phyloP scores from a whole-genome alignment of 805 yeast species.

The Hanseniaspora singularis region DNA sequence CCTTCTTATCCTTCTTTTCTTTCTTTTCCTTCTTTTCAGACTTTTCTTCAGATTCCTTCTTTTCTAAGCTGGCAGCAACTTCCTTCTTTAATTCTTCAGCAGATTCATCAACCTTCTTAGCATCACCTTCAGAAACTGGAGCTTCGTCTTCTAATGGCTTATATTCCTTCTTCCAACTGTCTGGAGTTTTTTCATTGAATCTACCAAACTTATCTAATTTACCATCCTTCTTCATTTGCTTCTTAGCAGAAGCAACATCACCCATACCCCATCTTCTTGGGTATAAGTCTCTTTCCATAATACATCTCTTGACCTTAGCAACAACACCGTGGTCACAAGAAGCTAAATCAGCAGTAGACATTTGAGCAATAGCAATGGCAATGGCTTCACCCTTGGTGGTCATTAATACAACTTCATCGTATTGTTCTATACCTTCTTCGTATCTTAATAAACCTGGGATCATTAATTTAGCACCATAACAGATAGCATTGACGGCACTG shows the following conservation, averaged over 20 bases:
- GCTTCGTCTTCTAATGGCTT: slow-evolving; percentile 51
- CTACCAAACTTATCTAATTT: slow-evolving; percentile 94
- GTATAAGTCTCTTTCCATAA: slow-evolving; percentile 97
- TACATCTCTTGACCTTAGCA: slow-evolving; percentile 97
- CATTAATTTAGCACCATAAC: slow-evolving; percentile 98
- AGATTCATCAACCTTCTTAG: slow-evolving; percentile 31
- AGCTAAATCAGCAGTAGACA: slow-evolving; percentile 95
- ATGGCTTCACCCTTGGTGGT: slow-evolving; percentile 99
- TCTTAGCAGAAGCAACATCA: slow-evolving; percentile 96
- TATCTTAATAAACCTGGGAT: slow-evolving; percentile 96
- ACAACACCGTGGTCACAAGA: slow-evolving; percentile 97
- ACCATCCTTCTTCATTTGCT: slow-evolving; percentile 94
- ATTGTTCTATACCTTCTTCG: slow-evolving; percentile 93
- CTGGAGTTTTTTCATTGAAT: slow-evolving; percentile 86
- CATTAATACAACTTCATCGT: slow-evolving; percentile 94
- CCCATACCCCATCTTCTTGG: slow-evolving; percentile 99
- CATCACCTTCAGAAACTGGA: slow-evolving; percentile 25
- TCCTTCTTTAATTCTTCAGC: slow-evolving; percentile 33
- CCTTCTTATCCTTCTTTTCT: slow-evolving; percentile 44
- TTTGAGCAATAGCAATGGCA: slow-evolving; percentile 96
- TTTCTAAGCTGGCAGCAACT: slow-evolving; percentile 42
- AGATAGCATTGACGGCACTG: slow-evolving; percentile 93
- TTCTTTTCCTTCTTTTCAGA: slow-evolving; percentile 54
- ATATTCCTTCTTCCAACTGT: slow-evolving; percentile 77
- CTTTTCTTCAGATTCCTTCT: slow-evolving; percentile 41